A percentile compares a stretch with the other conserved stretches of the same genome.
Conservation (phyloP, 176 grass and related monocot genomes). For the Bonia amplexicaulis region DNA sequence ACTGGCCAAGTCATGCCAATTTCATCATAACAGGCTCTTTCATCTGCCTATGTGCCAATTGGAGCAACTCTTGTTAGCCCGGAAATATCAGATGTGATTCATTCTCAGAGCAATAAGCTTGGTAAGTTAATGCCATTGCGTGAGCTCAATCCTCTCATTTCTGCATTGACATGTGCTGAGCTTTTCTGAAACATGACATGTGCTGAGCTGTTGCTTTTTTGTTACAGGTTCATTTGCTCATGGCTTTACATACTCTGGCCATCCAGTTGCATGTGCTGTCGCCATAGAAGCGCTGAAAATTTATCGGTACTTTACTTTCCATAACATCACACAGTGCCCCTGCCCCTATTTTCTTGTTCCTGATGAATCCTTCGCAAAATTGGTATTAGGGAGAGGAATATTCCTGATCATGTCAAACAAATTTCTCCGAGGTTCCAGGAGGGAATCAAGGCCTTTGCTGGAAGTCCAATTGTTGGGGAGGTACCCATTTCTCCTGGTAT, state of each 20-base stretch:
- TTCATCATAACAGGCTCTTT: conserved; percentile 69
- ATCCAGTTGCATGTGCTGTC: conserved; percentile 87
- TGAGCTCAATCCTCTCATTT: neutral
- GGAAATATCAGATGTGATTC: conserved; percentile 80
- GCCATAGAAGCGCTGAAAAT: conserved; percentile 88
- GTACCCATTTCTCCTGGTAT: conserved; percentile 33
- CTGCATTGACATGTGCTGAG: neutral
- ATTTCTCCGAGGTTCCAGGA: conserved; percentile 76
- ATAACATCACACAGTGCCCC: neutral
- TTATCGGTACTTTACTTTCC: conserved; percentile 42
- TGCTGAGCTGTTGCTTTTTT: neutral
- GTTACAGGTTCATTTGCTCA: conserved; percentile 86
- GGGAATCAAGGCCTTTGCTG: conserved; percentile 60
- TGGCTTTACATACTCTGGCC: conserved; percentile 94
- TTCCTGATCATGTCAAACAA: conserved; percentile 62
- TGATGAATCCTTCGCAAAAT: conserved; percentile 24
- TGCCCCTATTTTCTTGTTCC: conserved; percentile 3
- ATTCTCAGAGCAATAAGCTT: conserved; percentile 96
- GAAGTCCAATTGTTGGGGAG: conserved; percentile 88
- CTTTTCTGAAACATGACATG: neutral
- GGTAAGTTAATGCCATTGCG: conserved; percentile 42
- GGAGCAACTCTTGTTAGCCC: conserved; percentile 86
- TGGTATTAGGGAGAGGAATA: conserved; percentile 78
- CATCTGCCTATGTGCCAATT: conserved; percentile 88
- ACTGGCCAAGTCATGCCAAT: conserved; percentile 4